Base-by-base conservation (phyloP, 2,329 filamentous ascomycete genomes). In the Helminthosporium solani region DNA sequence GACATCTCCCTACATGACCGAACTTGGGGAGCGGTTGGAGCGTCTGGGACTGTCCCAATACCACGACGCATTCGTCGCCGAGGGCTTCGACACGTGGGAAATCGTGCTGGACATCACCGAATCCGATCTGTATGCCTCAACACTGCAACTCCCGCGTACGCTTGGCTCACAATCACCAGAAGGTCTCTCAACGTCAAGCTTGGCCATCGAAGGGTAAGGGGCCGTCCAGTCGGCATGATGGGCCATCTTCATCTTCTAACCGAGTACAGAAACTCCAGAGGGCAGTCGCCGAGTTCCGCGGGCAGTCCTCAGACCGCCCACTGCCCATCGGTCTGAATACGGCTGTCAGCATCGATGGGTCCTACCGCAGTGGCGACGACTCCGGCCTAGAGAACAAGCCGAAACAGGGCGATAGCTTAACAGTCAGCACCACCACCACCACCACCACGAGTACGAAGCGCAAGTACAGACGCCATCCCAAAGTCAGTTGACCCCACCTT, bases 51-150 rank as follows among this genome's bases (percentile, higher is more conserved):
- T 94, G 68, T 77, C 82, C 72, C 86, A 90, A 71, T 92, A 94
- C 73, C 79, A 88, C 49, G 78, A 85, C 56, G 73, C 77, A 45
- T 88, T 94, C 58, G 67, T 88, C 34, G 82, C 88, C 42, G 87
- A 92, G 70, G 88, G 88, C 2, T 94, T 94, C 67, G 88, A 94
- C 68, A 83, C 84, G 9, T 92, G 88, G 88, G 86, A 90, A 27
- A 90, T 85, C 1, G 84, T 92, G 44, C 76, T 90, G 40, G 88
- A 92, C 63, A 90, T 94, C 43, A 90, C 88, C 50, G 88, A 92
- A 70, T 87, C 86, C 19, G 88, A 94, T 62, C 76, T 94, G 86
- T 90, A 42, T 27, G 40, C n/a, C n/a, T n/a, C n/a, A n/a, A n/a
- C n/a, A n/a, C n/a, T n/a, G n/a, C n/a, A n/a, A n/a, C n/a, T 3